A percentile compares a stretch with the other conserved stretches of the same genome.
These are phyloP conservation scores for Sugiyamaella boreocaroliniensis DNA, from an alignment of 805 yeast genomes.

Conservation along the genomic window DNA sequence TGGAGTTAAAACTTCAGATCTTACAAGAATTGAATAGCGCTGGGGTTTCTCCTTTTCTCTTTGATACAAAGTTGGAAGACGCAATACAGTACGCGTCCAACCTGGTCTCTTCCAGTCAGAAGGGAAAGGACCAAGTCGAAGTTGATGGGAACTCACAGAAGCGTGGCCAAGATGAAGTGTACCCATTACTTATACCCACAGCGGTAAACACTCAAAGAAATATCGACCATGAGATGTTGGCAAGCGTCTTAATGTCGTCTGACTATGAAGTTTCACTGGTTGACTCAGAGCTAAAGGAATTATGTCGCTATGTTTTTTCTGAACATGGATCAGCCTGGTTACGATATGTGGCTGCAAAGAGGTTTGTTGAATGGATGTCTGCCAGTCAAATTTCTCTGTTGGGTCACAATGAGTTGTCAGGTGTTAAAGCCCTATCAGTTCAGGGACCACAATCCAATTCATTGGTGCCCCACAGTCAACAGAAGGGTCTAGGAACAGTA, in stretches of 20 bases:
- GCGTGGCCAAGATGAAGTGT: neutral
- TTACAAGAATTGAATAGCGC: slow-evolving; percentile 14
- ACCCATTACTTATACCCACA: slow-evolving; percentile 18
- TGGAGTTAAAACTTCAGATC: slow-evolving; percentile 12
- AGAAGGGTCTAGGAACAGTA: neutral
- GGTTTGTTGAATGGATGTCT: slow-evolving; percentile 20
- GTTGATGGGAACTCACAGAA: neutral
- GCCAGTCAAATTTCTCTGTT: neutral
- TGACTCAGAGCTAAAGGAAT: slow-evolving; percentile 16
- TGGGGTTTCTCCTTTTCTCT: slow-evolving; percentile 20
- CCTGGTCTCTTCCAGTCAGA: neutral
- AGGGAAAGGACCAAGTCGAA: neutral
- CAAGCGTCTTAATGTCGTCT: slow-evolving; percentile 22
- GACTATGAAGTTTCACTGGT: slow-evolving; percentile 17
- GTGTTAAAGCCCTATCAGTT: neutral
- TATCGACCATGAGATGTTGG: slow-evolving; percentile 20
- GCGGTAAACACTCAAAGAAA: slow-evolving; percentile 13
- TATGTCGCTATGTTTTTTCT: slow-evolving; percentile 20
- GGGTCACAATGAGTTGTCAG: neutral
- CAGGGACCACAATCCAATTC: neutral
- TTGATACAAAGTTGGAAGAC: slow-evolving; percentile 15
- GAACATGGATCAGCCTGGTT: slow-evolving; percentile 26
- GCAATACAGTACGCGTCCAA: slow-evolving; percentile 12
- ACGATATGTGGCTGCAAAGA: slow-evolving; percentile 21
- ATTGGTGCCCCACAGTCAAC: neutral